Evolutionary conservation across 306 rosid genomes (phyloP), one percentile per base, ranked within the genome.

Genomic region (Styphnolobium japonicum): DNA sequence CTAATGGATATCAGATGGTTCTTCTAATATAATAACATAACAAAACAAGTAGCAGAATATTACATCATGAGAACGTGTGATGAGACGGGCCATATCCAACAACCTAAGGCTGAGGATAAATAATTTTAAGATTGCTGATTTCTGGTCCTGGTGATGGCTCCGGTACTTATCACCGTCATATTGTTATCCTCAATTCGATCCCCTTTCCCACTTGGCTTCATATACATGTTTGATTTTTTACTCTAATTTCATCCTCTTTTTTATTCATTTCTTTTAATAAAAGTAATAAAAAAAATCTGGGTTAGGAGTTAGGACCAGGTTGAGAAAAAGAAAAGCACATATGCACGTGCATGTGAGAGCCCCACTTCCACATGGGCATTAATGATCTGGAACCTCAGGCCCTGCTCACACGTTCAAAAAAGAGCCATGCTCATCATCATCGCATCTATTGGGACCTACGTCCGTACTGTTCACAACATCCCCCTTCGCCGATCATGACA

Each of bases 341-440:
- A 74, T 81, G 92, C 97, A 92, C 96, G 98, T 91, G 98, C 95
- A 87, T 1, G 85, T 61, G 85, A 81, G 85, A 60, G 88, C 81
- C 86, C 98, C 91, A 91, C 88, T 58, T 61, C 85, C 98, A 92
- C 97, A 95, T 91, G 94, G 88, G 84, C 85, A 81, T 77, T 82
- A 82, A 88, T 89, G 83, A 92, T 81, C 86, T 81, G 86, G 55
- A 79, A 82, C 51, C 61, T 64, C 53, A 58, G 84, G 87, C 52
- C 86, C 85, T 67, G 55, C 83, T 87, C 91, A 89, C 92, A 86
- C 92, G 85, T 88, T 85, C 92, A 70, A 76, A 81, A 83, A 81
- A 71, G 71, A 40, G 39, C 67, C 70, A 55, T 55, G 67, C 39
- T 77, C 66, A 67, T 79, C 61, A 78, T 84, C 58, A 65, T 82